Conservation (phyloP, 257 asterid species). For the Solanum acaule region DNA sequence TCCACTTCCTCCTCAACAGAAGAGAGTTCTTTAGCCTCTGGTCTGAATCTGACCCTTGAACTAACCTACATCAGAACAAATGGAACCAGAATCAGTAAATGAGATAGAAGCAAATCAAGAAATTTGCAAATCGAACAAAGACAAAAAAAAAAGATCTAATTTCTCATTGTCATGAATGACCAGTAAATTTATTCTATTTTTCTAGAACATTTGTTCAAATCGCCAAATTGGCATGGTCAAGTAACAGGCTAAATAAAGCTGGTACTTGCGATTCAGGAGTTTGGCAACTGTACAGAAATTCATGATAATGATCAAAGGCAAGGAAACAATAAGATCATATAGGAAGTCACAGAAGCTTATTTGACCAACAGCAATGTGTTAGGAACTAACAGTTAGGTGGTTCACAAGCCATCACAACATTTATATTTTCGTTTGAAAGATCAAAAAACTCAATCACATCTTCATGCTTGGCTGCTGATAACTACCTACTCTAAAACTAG, state of each 20-base stretch:
- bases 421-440: background rate
- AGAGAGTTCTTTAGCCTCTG: conserved; percentile 59
- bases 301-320: background rate
- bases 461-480: background rate
- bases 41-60: conserved; percentile 43
- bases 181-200: background rate
- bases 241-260: background rate
- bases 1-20: conserved; percentile 58
- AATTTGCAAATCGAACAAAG: background rate
- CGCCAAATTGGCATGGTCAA: background rate
- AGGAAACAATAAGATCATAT: background rate
- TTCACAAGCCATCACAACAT: background rate
- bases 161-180: background rate
- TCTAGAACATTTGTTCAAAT: background rate
- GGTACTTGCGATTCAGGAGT: background rate
- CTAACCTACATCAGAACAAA: conserved; percentile 32
- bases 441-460: background rate
- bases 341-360: background rate
- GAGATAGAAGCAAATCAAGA: background rate
- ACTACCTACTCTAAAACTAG: background rate
- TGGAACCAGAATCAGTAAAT: background rate
- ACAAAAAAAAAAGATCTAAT: background rate
- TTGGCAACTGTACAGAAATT: background rate
- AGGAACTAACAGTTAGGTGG: background rate
- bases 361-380: background rate